A percentile compares a stretch with the other conserved stretches of the same genome.
phyloP scores from a whole-genome alignment of 306 rosid species.

The Hippophae tibetana region DNA sequence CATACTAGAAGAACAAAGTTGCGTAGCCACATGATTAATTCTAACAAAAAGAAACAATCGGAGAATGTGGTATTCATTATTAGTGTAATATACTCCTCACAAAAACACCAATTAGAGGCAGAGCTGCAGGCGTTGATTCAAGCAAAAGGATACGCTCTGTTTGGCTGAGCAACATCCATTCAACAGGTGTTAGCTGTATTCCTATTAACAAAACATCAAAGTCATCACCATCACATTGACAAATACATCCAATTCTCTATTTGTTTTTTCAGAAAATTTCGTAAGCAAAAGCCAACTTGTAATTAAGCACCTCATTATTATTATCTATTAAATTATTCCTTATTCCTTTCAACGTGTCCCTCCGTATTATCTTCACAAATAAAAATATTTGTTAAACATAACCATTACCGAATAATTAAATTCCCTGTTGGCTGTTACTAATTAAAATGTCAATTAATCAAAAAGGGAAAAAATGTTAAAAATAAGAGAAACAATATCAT shows the following conservation, averaged over 20 bases:
- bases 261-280: constrained; percentile 11
- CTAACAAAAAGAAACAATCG: no score
- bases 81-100: neutral
- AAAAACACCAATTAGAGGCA: neutral
- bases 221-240: constrained; percentile 13
- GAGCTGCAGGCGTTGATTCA: no score
- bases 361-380: constrained; percentile 1
- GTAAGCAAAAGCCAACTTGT: constrained; percentile 17
- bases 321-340: constrained; percentile 15
- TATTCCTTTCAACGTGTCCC: constrained; percentile 32
- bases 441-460: constrained; percentile 16
- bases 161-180: neutral
- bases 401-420: constrained; percentile 27
- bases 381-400: constrained; percentile 5
- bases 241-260: constrained; percentile 25
- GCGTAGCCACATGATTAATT: no score
- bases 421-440: constrained; percentile 14
- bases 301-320: constrained; percentile 11
- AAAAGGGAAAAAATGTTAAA: constrained; percentile 11
- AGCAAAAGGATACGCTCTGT: neutral
- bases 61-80: no score
- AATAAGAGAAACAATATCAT: constrained; percentile 15
- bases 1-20: no score
- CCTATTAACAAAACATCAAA: constrained; percentile 19
- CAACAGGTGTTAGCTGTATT: constrained; percentile 13